Evolutionary conservation across 140 eudicot species (phyloP).

Genomic region (Erigeron philadelphicus): DNA sequence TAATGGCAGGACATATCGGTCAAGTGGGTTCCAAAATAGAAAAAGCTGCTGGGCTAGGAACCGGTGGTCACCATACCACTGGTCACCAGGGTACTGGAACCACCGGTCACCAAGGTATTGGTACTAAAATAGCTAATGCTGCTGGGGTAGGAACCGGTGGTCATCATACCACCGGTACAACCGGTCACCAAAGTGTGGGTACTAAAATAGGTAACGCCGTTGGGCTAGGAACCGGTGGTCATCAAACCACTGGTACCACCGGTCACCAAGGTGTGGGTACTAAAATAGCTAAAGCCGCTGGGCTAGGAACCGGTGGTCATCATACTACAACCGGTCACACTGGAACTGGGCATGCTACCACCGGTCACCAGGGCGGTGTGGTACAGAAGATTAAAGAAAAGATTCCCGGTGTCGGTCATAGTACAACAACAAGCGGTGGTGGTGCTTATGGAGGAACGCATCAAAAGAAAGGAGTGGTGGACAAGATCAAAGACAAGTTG

Average conservation of each 20-base stretch:
- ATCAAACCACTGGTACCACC: not conserved
- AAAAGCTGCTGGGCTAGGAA: not conserved
- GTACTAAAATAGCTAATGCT: not conserved
- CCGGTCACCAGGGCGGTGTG: slow-evolving; percentile 8
- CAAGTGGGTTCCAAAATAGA: not conserved
- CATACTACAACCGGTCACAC: slow-evolving; percentile 23
- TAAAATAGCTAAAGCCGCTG: not conserved
- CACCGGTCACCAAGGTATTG: slow-evolving; percentile 16
- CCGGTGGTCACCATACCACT: slow-evolving; percentile 7
- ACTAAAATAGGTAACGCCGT: not conserved
- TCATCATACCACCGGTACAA: slow-evolving; percentile 13
- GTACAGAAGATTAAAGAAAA: slow-evolving; percentile 50
- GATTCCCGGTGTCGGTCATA: slow-evolving; percentile 43
- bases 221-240: not conserved
- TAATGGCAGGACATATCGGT: slow-evolving; percentile 35
- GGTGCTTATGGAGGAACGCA: slow-evolving; percentile 24
- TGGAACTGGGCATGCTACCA: not conserved
- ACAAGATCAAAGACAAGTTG: slow-evolving; percentile 62
- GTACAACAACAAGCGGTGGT: slow-evolving; percentile 16
- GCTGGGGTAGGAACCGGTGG: slow-evolving; percentile 21
- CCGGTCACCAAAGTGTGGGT: slow-evolving; percentile 6
- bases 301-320: slow-evolving; percentile 19
- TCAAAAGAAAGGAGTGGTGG: slow-evolving; percentile 65
- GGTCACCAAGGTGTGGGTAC: slow-evolving; percentile 19
- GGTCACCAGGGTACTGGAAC: too few species aligned